Base-by-base conservation (phyloP, 106 monocot species). In the Ottelia alismoides region DNA sequence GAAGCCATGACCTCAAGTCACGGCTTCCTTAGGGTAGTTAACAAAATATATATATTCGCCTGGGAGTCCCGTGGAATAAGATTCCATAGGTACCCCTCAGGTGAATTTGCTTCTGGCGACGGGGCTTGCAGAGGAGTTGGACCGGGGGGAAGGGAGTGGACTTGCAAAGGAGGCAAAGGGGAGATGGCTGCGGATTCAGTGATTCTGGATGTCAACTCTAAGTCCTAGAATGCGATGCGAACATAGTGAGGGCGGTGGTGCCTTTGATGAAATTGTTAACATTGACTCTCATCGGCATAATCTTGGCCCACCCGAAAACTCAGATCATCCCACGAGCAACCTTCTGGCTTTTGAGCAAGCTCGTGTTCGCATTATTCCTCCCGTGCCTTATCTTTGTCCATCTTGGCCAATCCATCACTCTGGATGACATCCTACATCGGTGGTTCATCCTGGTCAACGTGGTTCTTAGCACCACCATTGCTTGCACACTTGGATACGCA, bases 371-470 rank as follows among this genome's bases (percentile, higher is more conserved):
- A 5, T 82, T 96, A 25, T 96, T 96, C 76, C 76, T 96, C 12
- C 96, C 96, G 2, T 96, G 96, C 65, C 78, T 96, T 63, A 96
- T 89, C 62, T 85, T 89, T 26, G 85, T 85, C 52, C 88, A 82
- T 45, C 81, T 96, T 4, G 96, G 96, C 25, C 26, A 81, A 46
- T 85, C 96, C 26, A 74, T 96, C 30, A 85, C 78, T 28, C 30
- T 96, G 2, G 25, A 61, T 21, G 62, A 64, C 2, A 58, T 74
- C 22, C 51, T 76, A 27, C 59, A 45, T 10, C 89, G 96, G 96
- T 96, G 96, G 96, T 96, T 96, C 20, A 64, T 96, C 9, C 88
- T 89, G 0, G 71, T 81, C 49, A 96, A 96, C 49, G 96, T 96
- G 35, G 57, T 96, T 57, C 31, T 96, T 25, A 71, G 71, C 60